These are phyloP conservation scores for Rhodotorula paludigena DNA, from an alignment of 768 basidiomycete species.

Conservation along the genomic window DNA sequence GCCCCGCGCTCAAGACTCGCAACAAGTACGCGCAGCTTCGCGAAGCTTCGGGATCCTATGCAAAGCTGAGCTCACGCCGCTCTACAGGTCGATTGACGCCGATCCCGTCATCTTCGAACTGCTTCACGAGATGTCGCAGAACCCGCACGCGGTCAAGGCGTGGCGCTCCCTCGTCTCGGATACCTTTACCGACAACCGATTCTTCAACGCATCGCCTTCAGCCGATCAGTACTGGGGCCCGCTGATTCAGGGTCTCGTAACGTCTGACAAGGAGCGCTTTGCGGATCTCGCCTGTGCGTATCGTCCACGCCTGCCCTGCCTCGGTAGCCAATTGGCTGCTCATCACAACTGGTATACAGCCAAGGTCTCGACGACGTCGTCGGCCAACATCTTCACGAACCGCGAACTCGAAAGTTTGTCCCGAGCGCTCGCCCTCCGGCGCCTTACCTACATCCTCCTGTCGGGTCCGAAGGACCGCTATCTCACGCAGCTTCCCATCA, in stretches of 20 bases:
- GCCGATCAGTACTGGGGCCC: conserved; percentile 66
- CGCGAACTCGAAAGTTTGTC: conserved; percentile 86
- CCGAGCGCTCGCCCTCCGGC: conserved; percentile 76
- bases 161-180: conserved; percentile 80
- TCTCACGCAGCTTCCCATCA: conserved; percentile 76
- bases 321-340: too few species aligned
- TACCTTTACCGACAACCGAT: conserved; percentile 72
- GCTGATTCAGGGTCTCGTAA: conserved; percentile 72
- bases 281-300: conserved; percentile 75
- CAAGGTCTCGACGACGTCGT: conserved; percentile 69
- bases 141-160: conserved; percentile 66
- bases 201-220: conserved; percentile 69
- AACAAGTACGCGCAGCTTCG: conserved; percentile 55
- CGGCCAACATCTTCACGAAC: conserved; percentile 93
- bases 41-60: not conserved
- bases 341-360: too few species aligned
- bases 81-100: conserved; percentile 66
- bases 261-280: conserved; percentile 79
- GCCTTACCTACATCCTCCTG: conserved; percentile 80
- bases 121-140: conserved; percentile 67
- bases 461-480: conserved; percentile 86
- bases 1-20: conserved; percentile 72
- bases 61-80: not conserved
- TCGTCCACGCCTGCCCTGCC: too few species aligned
- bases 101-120: conserved; percentile 64